Evolutionary conservation across 2,329 filamentous ascomycete species (phyloP).

Genomic region (Ophiocordyceps camponoti-floridani): DNA sequence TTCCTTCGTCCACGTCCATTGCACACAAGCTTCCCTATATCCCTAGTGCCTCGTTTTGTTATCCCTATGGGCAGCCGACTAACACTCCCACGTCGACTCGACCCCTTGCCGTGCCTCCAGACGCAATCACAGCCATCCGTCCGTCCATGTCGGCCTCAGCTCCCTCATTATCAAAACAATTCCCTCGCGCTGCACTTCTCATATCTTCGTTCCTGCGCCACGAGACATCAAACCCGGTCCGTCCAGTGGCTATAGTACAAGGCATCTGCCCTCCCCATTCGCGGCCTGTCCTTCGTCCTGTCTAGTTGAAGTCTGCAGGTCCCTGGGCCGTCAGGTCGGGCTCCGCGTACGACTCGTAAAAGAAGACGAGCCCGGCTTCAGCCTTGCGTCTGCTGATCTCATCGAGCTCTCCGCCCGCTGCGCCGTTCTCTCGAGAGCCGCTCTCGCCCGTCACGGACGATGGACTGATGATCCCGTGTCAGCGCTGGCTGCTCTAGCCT

Average conservation of each 20-base stretch:
- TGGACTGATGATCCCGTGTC: slow-evolving; percentile 4
- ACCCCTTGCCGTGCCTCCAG: background rate
- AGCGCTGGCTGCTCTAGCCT: background rate
- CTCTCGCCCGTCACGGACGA: slow-evolving; percentile 4
- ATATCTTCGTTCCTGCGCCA: background rate
- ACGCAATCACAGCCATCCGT: background rate
- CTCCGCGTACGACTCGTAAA: slow-evolving; percentile 33
- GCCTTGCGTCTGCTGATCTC: slow-evolving; percentile 30
- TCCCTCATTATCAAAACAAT: background rate
- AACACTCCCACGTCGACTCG: background rate
- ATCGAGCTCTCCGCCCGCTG: slow-evolving; percentile 25
- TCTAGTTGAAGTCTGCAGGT: slow-evolving; percentile 32
- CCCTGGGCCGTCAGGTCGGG: slow-evolving; percentile 28
- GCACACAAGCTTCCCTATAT: no score
- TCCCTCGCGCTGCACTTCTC: background rate
- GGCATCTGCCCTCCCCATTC: background rate
- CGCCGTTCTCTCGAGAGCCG: slow-evolving; percentile 22
- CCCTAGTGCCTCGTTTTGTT: background rate
- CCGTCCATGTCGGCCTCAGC: background rate
- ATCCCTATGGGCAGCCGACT: background rate
- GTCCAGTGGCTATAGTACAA: slow-evolving; percentile 3
- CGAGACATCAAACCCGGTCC: slow-evolving; percentile 1
- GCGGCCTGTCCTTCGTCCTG: no score
- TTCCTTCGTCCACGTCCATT: no score
- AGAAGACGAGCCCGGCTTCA: slow-evolving; percentile 30